Percentiles rank a stretch among this genome's conserved stretches.
Evolutionary conservation across 2,329 filamentous ascomycete genomes (phyloP).

Genomic region (Monosporascus sp.): DNA sequence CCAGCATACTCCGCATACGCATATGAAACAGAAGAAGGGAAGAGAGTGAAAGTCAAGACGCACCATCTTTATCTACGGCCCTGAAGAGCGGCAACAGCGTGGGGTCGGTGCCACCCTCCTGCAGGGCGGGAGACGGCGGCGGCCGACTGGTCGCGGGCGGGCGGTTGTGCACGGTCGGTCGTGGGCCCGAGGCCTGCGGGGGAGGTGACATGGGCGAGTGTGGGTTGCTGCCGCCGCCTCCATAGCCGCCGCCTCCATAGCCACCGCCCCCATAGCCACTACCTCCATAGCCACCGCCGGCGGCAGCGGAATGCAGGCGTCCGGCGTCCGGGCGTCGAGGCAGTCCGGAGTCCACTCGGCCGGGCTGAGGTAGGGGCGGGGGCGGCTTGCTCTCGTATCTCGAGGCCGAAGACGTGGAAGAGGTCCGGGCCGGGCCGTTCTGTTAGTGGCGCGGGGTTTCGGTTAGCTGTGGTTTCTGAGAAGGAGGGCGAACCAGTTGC

Average conservation of each 20-base stretch:
- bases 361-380: constrained; percentile 34
- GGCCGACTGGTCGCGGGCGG: constrained; percentile 55
- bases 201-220: constrained; percentile 43
- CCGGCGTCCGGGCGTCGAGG: constrained; percentile 17
- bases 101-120: constrained; percentile 54
- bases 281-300: constrained; percentile 3
- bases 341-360: constrained; percentile 21
- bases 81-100: constrained; percentile 80
- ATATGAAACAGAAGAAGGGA: not conserved
- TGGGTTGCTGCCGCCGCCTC: constrained; percentile 5
- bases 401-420: constrained; percentile 16
- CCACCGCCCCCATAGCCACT: constrained; percentile 1
- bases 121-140: constrained; percentile 57
- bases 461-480: constrained; percentile 4
- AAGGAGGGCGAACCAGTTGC: constrained; percentile 2
- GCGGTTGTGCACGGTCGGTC: constrained; percentile 40
- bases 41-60: constrained; percentile 16
- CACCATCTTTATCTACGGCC: constrained; percentile 82
- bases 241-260: constrained; percentile 1
- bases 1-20: not conserved
- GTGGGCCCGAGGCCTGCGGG: constrained; percentile 37
- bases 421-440: not conserved
- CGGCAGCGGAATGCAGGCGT: constrained; percentile 13
- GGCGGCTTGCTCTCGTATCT: constrained; percentile 46
- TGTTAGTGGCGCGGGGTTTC: constrained; percentile 30